Evolutionary conservation across 768 basidiomycete genomes (phyloP), one percentile per base, ranked within the genome.

Genomic region (Pulveroboletus sp.): DNA sequence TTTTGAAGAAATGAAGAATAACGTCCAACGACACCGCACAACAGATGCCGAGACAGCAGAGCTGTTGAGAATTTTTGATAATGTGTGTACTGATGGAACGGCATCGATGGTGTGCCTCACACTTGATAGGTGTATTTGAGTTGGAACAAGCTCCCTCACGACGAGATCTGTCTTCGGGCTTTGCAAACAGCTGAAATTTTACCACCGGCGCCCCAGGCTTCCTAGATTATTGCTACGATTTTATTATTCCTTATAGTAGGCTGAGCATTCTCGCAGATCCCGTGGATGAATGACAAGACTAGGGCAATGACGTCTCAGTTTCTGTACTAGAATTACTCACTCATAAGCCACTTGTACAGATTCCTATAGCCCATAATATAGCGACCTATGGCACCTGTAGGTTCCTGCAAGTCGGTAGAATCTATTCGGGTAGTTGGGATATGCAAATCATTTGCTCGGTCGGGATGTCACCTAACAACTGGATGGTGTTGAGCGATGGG

Each of bases 161-260:
- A 86, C n/a, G 79, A 84, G 26, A 78, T 89, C n/a, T 75, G 77
- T 40, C 68, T 71, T 18, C 76, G 75, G 75, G 60, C 71, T 10
- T 49, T 77, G 47, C 62, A 68, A 47, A 57, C 65, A 0, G 70
- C 71, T 3, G 74, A 77, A 56, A 68, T 66, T 17, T 53, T 68
- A 8, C 66, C 64, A 5, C 43, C 75, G 2, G 54, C 72, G 21
- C 21, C 21, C 5, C 73, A 41, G 5, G 53, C 50, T 9, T 46
- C 46, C 6, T 61, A 17, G 27, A 32, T 21, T 33, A 2, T 15
- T 51, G 5, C 5, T 17, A 24, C 13, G 26, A 24, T 11, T 30
- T 10, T 18, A 9, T 17, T 24, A 14, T 30, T 15, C 10, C 14
- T 18, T 13, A 35, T n/a, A 24, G 9, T 14, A 3, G 14, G 21